Evolutionary conservation across 176 grass and related monocot species (phyloP), one percentile per base, ranked within the genome.

Genomic region (Zea mays): DNA sequence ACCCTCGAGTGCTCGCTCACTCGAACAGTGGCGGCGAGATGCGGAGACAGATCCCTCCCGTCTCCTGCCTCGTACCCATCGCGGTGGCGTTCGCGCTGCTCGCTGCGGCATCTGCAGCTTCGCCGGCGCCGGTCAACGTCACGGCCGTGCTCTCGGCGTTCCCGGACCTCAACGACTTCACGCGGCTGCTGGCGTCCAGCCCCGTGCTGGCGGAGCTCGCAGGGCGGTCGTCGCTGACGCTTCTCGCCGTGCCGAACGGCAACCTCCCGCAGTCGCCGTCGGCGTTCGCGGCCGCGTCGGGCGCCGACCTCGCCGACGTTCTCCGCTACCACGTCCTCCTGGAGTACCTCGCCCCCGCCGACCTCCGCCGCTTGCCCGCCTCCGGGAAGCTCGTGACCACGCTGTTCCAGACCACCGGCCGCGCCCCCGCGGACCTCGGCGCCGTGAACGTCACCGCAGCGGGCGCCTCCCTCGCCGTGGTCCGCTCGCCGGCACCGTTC

Each of bases 301-400:
- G 89, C 10, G 86, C 87, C 62, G 92, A 92, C 81, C 46, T 96
- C 61, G 82, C 90, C 47, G 93, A 93, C 87, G 87, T 97, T 40
- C 85, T 97, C 37, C 90, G 90, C 42, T 97, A 97, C 85, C 93
- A 97, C 87, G 85, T 97, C 42, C 87, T 97, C 7, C 87, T 97
- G 56, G 93, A 97, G 82, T 97, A 92, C 85, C 87, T 97, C 43
- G 48, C 79, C 48, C 83, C 82, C 67, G 47, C 93, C 37, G 90
- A 97, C 67, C 85, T 97, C 80, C 87, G 74, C 66, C 90, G 86
- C 36, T 40, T 96, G 2, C 76, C 90, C 3, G 17, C 90, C 33
- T 55, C 81, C 33, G 87, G 93, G 11, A 88, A 88, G 84, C 93
- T 93, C 11, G 84, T 97, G 17, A 88, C 93, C 34, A 97, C 93